These are phyloP conservation scores for Crithidia bombi DNA, from an alignment of 208 protist genomes.

Conservation along the genomic window DNA sequence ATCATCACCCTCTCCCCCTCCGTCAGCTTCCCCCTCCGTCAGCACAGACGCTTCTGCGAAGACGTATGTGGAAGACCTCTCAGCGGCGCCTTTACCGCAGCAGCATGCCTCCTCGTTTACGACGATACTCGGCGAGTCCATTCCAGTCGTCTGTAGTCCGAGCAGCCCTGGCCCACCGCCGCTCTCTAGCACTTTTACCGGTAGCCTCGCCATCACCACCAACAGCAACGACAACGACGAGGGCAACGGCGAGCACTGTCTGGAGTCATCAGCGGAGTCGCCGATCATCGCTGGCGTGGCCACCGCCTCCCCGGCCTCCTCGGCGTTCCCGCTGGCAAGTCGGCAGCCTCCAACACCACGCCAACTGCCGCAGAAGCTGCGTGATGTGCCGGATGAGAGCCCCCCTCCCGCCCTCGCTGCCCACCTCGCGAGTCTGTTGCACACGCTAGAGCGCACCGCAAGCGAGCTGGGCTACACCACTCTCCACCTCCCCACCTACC, in stretches of 20 bases:
- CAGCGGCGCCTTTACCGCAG: background rate
- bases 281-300: slow-evolving; percentile 12
- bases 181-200: slow-evolving; percentile 1
- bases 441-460: slow-evolving; percentile 29
- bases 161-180: slow-evolving; percentile 2
- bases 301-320: slow-evolving; percentile 8
- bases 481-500: slow-evolving; percentile 52
- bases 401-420: slow-evolving; percentile 31
- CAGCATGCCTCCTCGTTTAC: slow-evolving; percentile 18
- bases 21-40: too few species aligned
- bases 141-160: slow-evolving; percentile 11
- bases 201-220: background rate
- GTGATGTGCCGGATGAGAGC: slow-evolving; percentile 63
- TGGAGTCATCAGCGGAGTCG: background rate
- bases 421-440: slow-evolving; percentile 36
- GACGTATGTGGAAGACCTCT: background rate
- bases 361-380: slow-evolving; percentile 62
- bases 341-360: slow-evolving; percentile 50
- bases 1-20: too few species aligned
- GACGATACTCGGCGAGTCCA: slow-evolving; percentile 28
- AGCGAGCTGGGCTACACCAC: slow-evolving; percentile 46
- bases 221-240: background rate
- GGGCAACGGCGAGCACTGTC: background rate
- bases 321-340: slow-evolving; percentile 5
- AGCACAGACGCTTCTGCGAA: too few species aligned